Evolutionary conservation across 225 moss, liverwort and hornwort genomes (phyloP).

Genomic region (Asterella californica): DNA sequence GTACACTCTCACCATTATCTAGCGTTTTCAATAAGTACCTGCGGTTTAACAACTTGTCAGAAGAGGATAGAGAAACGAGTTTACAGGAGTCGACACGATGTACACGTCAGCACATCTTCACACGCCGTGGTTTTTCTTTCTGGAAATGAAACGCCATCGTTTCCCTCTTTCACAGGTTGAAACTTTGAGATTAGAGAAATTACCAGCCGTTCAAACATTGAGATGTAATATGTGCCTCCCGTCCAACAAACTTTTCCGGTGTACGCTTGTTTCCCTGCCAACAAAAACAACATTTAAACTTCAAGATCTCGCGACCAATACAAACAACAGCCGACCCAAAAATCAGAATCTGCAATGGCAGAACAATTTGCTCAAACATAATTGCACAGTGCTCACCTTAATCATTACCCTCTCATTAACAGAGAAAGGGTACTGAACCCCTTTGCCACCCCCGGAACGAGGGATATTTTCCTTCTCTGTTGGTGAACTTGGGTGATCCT

Average conservation of each 20-base stretch:
- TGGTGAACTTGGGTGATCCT: conserved; percentile 75
- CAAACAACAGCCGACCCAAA: not conserved
- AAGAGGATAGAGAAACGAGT: not conserved
- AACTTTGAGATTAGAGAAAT: not conserved
- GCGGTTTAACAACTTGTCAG: not conserved
- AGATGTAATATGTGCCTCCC: conserved; percentile 79
- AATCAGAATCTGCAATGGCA: not conserved
- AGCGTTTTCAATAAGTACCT: conserved; percentile 92
- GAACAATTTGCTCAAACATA: not conserved
- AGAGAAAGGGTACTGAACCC: conserved; percentile 93
- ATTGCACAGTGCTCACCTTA: conserved; percentile 48
- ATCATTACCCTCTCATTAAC: conserved; percentile 98
- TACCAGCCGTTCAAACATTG: conserved; percentile 99
- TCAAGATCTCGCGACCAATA: not conserved
- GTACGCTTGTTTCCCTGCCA: conserved; percentile 94
- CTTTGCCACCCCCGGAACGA: conserved; percentile 69
- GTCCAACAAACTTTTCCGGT: conserved; percentile 94
- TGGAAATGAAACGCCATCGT: not conserved
- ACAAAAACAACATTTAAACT: not conserved
- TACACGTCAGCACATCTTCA: too few relatives aligned
- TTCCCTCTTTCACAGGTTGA: not conserved
- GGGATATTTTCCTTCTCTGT: conserved; percentile 63
- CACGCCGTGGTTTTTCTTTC: not conserved
- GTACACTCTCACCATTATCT: conserved; percentile 95
- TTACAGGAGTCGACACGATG: too few relatives aligned